phyloP scores from a whole-genome alignment of 305 asterid genomes.

The Fraxinus paxiana region DNA sequence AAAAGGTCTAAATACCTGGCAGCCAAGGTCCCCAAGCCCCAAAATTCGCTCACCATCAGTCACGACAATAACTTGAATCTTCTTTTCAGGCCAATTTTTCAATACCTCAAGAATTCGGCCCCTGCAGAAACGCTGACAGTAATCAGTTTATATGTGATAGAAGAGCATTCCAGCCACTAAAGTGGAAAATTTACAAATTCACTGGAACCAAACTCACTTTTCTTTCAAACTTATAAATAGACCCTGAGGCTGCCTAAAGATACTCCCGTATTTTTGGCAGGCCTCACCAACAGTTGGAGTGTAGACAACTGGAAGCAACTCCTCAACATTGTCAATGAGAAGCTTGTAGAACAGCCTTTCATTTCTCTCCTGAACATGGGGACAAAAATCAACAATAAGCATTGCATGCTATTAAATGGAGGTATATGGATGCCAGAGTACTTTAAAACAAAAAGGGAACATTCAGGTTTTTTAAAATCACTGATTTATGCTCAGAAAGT shows the following conservation, averaged over 20 bases:
- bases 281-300: slow-evolving; percentile 64
- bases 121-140: slow-evolving; percentile 23
- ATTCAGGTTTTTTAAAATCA: not conserved
- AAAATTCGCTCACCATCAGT: slow-evolving; percentile 57
- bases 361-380: slow-evolving; percentile 37
- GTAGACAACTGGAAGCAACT: slow-evolving; percentile 51
- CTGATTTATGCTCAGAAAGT: not conserved
- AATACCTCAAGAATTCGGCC: slow-evolving; percentile 51
- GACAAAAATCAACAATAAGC: not conserved
- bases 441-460: not conserved
- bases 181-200: not conserved
- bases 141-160: slow-evolving; percentile 4
- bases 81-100: slow-evolving; percentile 57
- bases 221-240: slow-evolving; percentile 55
- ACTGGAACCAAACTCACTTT: slow-evolving; percentile 27
- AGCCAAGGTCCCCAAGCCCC: slow-evolving; percentile 62
- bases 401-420: not conserved
- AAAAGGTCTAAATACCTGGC: slow-evolving; percentile 34
- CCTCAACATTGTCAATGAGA: slow-evolving; percentile 50
- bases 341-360: slow-evolving; percentile 50
- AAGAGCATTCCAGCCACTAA: not conserved
- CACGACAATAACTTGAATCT: slow-evolving; percentile 53
- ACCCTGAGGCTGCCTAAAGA: slow-evolving; percentile 54
- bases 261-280: slow-evolving; percentile 55
- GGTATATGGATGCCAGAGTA: not conserved